These are phyloP conservation scores for Reticulascus tulasneorum DNA, from an alignment of 2,329 filamentous ascomycete genomes.

Conservation along the genomic window DNA sequence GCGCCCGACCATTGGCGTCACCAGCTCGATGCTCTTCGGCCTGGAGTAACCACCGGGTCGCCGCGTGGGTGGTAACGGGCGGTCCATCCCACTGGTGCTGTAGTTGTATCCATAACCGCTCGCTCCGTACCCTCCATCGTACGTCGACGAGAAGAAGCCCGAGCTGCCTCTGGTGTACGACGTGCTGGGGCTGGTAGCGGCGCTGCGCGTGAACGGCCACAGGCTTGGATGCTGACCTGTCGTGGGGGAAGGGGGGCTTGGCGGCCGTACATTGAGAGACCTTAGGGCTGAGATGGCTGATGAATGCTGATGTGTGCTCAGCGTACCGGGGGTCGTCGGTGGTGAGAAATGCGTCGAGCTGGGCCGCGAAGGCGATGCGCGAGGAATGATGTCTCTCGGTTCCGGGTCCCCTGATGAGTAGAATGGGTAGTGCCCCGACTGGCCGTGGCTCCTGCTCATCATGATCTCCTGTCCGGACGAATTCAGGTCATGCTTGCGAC, in stretches of 20 bases:
- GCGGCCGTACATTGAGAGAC: conserved; percentile 49
- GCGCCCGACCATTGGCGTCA: conserved; percentile 54
- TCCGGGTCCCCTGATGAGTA: conserved; percentile 45
- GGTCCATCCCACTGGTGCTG: conserved; percentile 38
- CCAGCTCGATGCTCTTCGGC: conserved; percentile 60
- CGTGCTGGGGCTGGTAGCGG: conserved; percentile 47
- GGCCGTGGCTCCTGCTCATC: conserved; percentile 7
- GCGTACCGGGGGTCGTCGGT: conserved; percentile 38
- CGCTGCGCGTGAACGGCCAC: conserved; percentile 53
- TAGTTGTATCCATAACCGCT: conserved; percentile 35
- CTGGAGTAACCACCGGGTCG: conserved; percentile 51
- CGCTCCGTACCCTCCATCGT: conserved; percentile 40
- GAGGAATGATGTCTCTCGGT: conserved; percentile 59
- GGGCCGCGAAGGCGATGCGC: conserved; percentile 59
- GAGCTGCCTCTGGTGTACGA: conserved; percentile 44
- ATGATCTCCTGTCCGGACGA: conserved; percentile 19
- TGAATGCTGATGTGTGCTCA: conserved; percentile 33
- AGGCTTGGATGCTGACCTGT: conserved; percentile 36
- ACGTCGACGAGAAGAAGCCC: conserved; percentile 48
- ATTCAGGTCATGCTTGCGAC: conserved; percentile 50
- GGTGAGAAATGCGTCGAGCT: conserved; percentile 53
- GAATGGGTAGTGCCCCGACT: conserved; percentile 33
- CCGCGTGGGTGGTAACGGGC: conserved; percentile 54
- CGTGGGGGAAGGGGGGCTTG: conserved; percentile 53
- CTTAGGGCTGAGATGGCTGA: conserved; percentile 53